Percentiles rank a stretch among this genome's conserved stretches.
phyloP scores from a whole-genome alignment of 305 asterid genomes.

The Withania somnifera region DNA sequence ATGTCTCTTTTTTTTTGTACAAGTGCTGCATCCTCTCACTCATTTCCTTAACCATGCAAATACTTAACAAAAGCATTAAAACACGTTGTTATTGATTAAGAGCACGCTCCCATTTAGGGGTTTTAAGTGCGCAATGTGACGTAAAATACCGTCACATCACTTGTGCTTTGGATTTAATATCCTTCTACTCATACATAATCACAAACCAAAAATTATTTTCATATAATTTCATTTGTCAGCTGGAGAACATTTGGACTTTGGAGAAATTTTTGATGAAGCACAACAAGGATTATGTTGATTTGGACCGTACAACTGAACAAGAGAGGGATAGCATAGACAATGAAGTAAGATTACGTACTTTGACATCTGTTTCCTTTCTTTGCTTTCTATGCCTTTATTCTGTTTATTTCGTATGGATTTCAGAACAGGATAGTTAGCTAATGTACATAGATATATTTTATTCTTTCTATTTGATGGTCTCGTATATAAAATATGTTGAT shows the following conservation, averaged over 20 bases:
- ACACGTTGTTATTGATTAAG: too few species aligned
- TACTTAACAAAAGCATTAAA: too few species aligned
- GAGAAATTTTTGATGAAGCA: conserved; percentile 82
- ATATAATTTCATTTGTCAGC: conserved; percentile 31
- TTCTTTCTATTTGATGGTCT: not conserved
- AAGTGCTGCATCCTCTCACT: too few species aligned
- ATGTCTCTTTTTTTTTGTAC: too few species aligned
- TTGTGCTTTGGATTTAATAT: not conserved
- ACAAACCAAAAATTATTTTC: not conserved
- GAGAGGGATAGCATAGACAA: conserved; percentile 94
- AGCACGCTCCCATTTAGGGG: too few species aligned
- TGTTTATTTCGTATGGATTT: not conserved
- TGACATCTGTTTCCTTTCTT: not conserved
- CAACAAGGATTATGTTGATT: conserved; percentile 81
- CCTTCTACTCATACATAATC: not conserved
- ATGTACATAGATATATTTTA: not conserved
- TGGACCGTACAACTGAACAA: conserved; percentile 75
- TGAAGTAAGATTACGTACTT: conserved; percentile 42
- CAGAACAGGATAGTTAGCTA: not conserved
- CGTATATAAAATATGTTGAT: not conserved
- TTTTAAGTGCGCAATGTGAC: too few species aligned
- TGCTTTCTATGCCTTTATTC: not conserved
- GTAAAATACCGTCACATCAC: too few species aligned
- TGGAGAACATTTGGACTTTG: conserved; percentile 61
- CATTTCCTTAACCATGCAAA: too few species aligned